Evolutionary conservation across 495 filamentous ascomycete genomes (phyloP), one percentile per base, ranked within the genome.

Genomic region (Hypoxylon intermedium): DNA sequence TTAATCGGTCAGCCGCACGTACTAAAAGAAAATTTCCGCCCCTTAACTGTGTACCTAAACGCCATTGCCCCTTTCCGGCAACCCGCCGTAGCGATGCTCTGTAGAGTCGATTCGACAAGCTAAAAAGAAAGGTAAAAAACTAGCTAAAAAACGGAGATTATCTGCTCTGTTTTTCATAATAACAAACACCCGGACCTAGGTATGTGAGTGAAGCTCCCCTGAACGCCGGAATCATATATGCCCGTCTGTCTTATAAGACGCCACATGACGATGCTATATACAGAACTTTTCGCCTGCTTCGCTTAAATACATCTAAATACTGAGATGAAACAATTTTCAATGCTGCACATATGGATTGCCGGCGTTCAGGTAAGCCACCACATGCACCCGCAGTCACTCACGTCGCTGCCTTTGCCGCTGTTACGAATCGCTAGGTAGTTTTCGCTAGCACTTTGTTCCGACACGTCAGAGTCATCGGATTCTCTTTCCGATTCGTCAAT

Each of bases 401-500:
- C 60, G 13, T 73, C 65, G 24, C 58, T 56, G 7, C 55, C 56
- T 28, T 60, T 60, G 7, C 37, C 46, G 30, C 21, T 40, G 19
- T 43, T 28, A 9, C 53, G 56, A 6, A 30, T 37, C 21, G 40
- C 21, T 5, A 68, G 9, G 2, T 60, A 41, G 31, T 41, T 23
- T 13, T 42, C 53, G 12, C 36, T 26, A 5, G 40, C 13, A 9
- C 15, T 31, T 6, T 46, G 53, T 38, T 53, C 68, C 20, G 50
- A 15, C 1, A 36, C 36, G 2, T 7, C 30, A n/a, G 58, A 24
- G 19, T 48, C 46, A 40, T 52, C 38, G 9, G 21, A 21, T 4
- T 23, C 46, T 9, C 54, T 42, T 40, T 83, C 75, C 12, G 72
- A 67, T 73, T 92, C 90, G 42, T 82, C 74, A 21, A 93, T 82